Conservation (phyloP, 1,284 basidiomycete species). For the Sporisorium sorghi region DNA sequence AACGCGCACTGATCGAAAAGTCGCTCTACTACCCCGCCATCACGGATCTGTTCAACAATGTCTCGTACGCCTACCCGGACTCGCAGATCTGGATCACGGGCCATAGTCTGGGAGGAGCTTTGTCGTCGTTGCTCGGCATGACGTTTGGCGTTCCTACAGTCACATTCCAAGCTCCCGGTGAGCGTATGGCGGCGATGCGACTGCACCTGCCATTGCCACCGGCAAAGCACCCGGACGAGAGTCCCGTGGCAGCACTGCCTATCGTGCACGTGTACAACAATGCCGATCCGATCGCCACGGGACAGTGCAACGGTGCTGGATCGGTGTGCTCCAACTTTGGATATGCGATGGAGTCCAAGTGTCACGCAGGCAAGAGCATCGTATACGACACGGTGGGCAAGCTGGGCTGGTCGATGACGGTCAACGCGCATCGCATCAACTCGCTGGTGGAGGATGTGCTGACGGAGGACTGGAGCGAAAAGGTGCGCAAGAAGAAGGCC, state of each 20-base stretch:
- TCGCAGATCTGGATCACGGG: slow-evolving; percentile 93
- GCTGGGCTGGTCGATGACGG: slow-evolving; percentile 82
- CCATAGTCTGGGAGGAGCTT: slow-evolving; percentile 87
- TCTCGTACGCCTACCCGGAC: slow-evolving; percentile 91
- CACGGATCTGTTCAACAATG: slow-evolving; percentile 73
- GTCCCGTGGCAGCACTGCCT: slow-evolving; percentile 56
- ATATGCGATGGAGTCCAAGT: slow-evolving; percentile 71
- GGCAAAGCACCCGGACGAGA: slow-evolving; percentile 44
- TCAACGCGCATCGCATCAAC: slow-evolving; percentile 82
- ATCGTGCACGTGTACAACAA: slow-evolving; percentile 82
- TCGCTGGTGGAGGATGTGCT: slow-evolving; percentile 81
- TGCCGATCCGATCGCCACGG: slow-evolving; percentile 76
- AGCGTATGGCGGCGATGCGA: slow-evolving; percentile 83
- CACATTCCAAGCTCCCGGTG: slow-evolving; percentile 90
- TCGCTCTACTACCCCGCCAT: slow-evolving; percentile 91
- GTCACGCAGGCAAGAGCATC: slow-evolving; percentile 85
- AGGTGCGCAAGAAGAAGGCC: slow-evolving; percentile 50
- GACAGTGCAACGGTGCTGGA: slow-evolving; percentile 62
- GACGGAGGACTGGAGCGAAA: slow-evolving; percentile 79
- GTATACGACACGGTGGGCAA: slow-evolving; percentile 88
- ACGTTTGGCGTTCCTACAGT: slow-evolving; percentile 94
- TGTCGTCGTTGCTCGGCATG: slow-evolving; percentile 85
- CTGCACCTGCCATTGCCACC: slow-evolving; percentile 84
- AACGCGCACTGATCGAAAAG: slow-evolving; percentile 81
- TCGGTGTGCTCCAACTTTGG: slow-evolving; percentile 66